These are phyloP conservation scores for Exophiala aquamarina DNA, from an alignment of 2,329 filamentous ascomycete species.

Conservation along the genomic window DNA sequence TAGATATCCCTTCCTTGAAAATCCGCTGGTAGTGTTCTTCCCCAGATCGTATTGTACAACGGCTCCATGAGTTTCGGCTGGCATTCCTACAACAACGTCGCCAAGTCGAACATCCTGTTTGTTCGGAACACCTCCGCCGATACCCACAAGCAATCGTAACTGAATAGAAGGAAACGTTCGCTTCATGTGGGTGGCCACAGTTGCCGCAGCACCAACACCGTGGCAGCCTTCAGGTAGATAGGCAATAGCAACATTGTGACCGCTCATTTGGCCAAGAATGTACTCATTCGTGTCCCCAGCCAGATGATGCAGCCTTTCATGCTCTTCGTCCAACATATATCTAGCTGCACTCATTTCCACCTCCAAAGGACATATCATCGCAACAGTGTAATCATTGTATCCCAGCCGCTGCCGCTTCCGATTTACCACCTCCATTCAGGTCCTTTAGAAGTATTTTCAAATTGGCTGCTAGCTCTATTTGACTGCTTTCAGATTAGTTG, in stretches of 20 bases:
- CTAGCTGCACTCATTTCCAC: conserved; percentile 31
- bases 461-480: too few relatives aligned
- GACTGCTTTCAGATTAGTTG: too few relatives aligned
- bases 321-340: conserved; percentile 27
- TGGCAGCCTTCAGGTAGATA: conserved; percentile 19
- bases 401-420: too few relatives aligned
- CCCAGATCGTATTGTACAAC: conserved; percentile 28
- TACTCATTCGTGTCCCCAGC: conserved; percentile 16
- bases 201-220: conserved; percentile 25
- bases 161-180: conserved; percentile 25
- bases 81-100: conserved; percentile 30
- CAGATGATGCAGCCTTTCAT: conserved; percentile 14
- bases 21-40: conserved; percentile 2
- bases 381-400: conserved; percentile 29
- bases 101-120: conserved; percentile 28
- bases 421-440: too few relatives aligned
- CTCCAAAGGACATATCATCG: conserved; percentile 31
- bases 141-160: conserved; percentile 30
- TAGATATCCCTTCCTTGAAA: not conserved
- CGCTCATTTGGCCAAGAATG: conserved; percentile 21
- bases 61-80: conserved; percentile 23
- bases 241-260: conserved; percentile 25
- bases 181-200: conserved; percentile 23
- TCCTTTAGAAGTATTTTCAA: too few relatives aligned
- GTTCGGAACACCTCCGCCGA: conserved; percentile 29